Percentiles rank a stretch among this genome's conserved stretches.
Conservation (phyloP, 176 grass and related monocot species). For the Saccharum officinarum region DNA sequence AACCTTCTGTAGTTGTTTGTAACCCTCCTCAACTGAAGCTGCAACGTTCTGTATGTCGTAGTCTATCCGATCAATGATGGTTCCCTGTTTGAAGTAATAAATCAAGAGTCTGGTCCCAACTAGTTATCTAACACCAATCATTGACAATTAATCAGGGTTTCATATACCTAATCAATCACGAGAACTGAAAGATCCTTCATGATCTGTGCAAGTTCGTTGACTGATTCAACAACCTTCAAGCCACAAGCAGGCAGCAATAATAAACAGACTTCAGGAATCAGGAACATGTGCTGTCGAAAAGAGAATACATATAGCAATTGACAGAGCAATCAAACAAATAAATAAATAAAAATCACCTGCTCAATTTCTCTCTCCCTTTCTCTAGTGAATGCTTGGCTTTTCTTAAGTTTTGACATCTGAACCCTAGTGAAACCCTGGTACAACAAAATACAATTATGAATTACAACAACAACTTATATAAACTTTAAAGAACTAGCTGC, state of each 20-base stretch:
- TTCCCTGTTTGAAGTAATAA: slow-evolving; percentile 65
- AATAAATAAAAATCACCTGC: slow-evolving; percentile 47
- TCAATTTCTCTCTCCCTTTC: slow-evolving; percentile 95
- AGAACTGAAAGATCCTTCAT: slow-evolving; percentile 99
- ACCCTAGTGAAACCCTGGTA: slow-evolving; percentile 77
- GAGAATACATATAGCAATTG: neutral
- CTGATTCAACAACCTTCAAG: slow-evolving; percentile 88
- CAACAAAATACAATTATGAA: slow-evolving; percentile 24
- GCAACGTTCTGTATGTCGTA: slow-evolving; percentile 94
- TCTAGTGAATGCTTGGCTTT: slow-evolving; percentile 87
- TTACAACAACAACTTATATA: neutral
- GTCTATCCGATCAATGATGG: slow-evolving; percentile 96
- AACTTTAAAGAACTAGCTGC: neutral
- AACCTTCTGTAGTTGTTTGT: slow-evolving; percentile 94
- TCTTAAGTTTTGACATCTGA: slow-evolving; percentile 91
- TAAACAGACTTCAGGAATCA: slow-evolving; percentile 3
- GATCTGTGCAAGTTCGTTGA: slow-evolving; percentile 94
- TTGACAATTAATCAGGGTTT: slow-evolving; percentile 20
- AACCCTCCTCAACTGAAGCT: slow-evolving; percentile 87
- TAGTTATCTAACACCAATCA: slow-evolving; percentile 8
- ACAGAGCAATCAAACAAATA: neutral
- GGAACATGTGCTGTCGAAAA: neutral
- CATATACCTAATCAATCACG: slow-evolving; percentile 92
- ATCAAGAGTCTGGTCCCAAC: slow-evolving; percentile 15
- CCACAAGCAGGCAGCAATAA: slow-evolving; percentile 24